A percentile compares a stretch with the other conserved stretches of the same genome.
Evolutionary conservation across 2,329 filamentous ascomycete genomes (phyloP).

Genomic region (Colletotrichum navitas): DNA sequence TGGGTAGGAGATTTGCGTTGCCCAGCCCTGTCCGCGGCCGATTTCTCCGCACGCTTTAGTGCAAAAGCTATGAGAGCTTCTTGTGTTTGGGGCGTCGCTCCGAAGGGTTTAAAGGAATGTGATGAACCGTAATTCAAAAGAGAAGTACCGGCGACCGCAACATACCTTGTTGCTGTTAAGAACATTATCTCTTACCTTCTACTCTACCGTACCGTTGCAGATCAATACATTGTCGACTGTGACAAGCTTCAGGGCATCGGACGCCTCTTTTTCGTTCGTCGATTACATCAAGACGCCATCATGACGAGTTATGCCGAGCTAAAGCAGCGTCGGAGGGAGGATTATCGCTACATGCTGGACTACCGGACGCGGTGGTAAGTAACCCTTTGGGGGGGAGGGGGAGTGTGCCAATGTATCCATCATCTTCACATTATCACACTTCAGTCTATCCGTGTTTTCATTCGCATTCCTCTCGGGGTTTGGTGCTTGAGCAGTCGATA

Average conservation of each 20-base stretch:
- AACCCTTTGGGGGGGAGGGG: background rate
- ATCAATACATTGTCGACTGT: background rate
- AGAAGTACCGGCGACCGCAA: background rate
- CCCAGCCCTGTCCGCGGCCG: conserved; percentile 2
- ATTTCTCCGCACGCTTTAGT: conserved; percentile 26
- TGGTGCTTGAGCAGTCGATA: conserved; percentile 25
- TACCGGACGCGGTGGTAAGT: conserved; percentile 88
- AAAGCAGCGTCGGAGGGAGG: conserved; percentile 74
- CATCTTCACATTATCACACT: conserved; percentile 31
- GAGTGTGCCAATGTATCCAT: conserved; percentile 2
- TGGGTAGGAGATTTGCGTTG: conserved; percentile 9
- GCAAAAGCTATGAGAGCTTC: conserved; percentile 7
- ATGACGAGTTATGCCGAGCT: conserved; percentile 49
- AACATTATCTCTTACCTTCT: background rate
- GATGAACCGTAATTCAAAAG: conserved; percentile 17
- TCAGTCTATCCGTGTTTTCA: conserved; percentile 17
- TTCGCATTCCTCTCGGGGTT: conserved; percentile 22
- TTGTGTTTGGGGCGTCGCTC: background rate
- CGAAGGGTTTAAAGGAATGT: conserved; percentile 18
- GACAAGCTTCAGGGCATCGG: conserved; percentile 2
- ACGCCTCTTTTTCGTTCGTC: conserved; percentile 8
- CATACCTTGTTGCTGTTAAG: background rate
- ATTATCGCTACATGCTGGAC: conserved; percentile 84
- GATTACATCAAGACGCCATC: conserved; percentile 3
- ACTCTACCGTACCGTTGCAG: background rate